Evolutionary conservation across 306 rosid genomes (phyloP).

Genomic region (Benincasa hispida): DNA sequence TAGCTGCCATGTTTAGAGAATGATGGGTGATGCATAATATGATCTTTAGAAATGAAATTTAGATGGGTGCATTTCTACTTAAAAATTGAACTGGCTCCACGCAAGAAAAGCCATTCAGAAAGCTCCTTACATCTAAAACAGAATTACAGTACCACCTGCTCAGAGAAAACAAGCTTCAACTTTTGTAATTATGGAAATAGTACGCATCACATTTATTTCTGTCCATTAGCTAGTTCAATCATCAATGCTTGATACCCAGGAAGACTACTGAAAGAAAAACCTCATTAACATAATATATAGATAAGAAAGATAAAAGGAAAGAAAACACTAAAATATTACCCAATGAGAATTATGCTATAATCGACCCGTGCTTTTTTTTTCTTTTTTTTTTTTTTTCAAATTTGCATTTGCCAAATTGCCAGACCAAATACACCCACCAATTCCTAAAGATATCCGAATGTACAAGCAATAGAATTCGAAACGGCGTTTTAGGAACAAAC

Average conservation of each 20-base stretch:
- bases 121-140: background rate
- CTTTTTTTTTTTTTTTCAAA: background rate
- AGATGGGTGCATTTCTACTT: background rate
- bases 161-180: background rate
- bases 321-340: background rate
- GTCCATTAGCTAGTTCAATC: background rate
- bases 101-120: background rate
- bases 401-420: background rate
- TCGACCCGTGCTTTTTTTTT: background rate
- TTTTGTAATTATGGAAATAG: background rate
- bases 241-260: background rate
- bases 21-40: background rate
- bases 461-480: background rate
- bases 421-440: background rate
- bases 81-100: background rate
- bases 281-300: background rate
- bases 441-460: background rate
- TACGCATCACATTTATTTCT: background rate
- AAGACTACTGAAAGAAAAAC: background rate
- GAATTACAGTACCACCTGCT: background rate
- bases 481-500: conserved; percentile 20
- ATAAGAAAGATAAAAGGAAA: background rate
- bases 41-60: background rate
- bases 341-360: background rate
- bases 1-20: background rate